Base-by-base conservation (phyloP, 2,329 filamentous ascomycete species). In the Penicillium occitanis region DNA sequence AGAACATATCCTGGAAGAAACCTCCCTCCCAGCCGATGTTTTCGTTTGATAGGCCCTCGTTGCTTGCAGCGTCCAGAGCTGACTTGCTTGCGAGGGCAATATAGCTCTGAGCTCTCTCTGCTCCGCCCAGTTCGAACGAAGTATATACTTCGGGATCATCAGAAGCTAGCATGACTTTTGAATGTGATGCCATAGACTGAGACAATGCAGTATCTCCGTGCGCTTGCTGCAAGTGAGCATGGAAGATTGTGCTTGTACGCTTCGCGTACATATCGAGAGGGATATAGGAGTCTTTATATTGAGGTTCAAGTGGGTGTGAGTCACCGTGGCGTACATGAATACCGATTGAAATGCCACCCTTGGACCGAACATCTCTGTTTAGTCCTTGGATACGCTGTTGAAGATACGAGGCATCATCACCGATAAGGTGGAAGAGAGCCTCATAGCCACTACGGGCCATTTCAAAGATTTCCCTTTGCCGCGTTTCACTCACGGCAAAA, bases 21-120 rank as follows among this genome's bases (percentile, higher is more conserved):
- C 92, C 92, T 19, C 92, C 92, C 75, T 96, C 92, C 92, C 92
- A 96, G 35, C 92, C 92, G 48, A 91, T 88, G 1, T 88, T 86
- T 73, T 93, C 89, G 67, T 93, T 91, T 42, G 91, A 85, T 44
- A 50, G 33, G 22, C 28, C 53, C 60, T 17, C 30, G 13, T 61
- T 55, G 13, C 25, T 58, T n/a, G 63, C 70, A 25, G 68, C 68
- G 17, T 71, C 71, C n/a, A 77, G 66, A 85, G 83, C 60, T 85
- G 92, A 61, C 86, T 97, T 70, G 90, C 91, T 14, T 88, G 91
- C 91, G 6, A 96, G 85, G 25, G 88, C 86, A 74, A 96, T 94
- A 66, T 87, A 87, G 71, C 90, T 87, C 75, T 96, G 92, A 0
- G 91, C 91, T 5, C 87, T 85, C 5, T 85, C 72, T 17, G 85